Evolutionary conservation across 2,329 filamentous ascomycete species (phyloP).

Genomic region (Rhynchosporium agropyri): DNA sequence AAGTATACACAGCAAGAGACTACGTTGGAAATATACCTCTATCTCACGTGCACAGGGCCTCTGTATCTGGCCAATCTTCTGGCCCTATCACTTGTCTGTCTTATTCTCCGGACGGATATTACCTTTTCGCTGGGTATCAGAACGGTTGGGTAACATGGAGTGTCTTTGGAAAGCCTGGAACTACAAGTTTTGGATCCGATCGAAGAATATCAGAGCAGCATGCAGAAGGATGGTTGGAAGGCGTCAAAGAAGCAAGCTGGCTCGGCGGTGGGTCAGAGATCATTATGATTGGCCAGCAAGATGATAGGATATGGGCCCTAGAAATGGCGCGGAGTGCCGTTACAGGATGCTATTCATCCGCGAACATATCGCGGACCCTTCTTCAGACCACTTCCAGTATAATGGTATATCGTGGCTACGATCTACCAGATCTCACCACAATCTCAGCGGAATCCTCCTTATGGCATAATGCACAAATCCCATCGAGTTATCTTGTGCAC

Average conservation of each 20-base stretch:
- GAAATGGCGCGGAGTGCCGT: slow-evolving; percentile 96
- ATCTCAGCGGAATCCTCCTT: slow-evolving; percentile 89
- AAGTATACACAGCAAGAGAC: slow-evolving; percentile 90
- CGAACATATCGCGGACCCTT: slow-evolving; percentile 86
- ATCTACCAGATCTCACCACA: slow-evolving; percentile 84
- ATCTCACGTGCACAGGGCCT: slow-evolving; percentile 76
- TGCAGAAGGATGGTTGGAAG: slow-evolving; percentile 81
- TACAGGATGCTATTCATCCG: slow-evolving; percentile 85
- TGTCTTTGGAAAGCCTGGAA: slow-evolving; percentile 89
- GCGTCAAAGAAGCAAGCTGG: slow-evolving; percentile 80
- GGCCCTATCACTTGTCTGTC: slow-evolving; percentile 73
- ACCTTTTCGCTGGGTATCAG: slow-evolving; percentile 90
- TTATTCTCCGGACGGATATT: slow-evolving; percentile 96
- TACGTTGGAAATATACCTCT: slow-evolving; percentile 90
- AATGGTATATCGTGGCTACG: slow-evolving; percentile 92
- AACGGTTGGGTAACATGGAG: slow-evolving; percentile 96
- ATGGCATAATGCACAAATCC: slow-evolving; percentile 93
- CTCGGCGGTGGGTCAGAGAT: slow-evolving; percentile 86
- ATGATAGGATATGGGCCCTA: slow-evolving; percentile 81
- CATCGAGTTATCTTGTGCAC: slow-evolving; percentile 79
- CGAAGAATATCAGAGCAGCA: slow-evolving; percentile 64
- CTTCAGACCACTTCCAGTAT: slow-evolving; percentile 86
- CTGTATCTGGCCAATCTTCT: slow-evolving; percentile 67
- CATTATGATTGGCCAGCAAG: slow-evolving; percentile 68
- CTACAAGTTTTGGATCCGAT: slow-evolving; percentile 79